These are phyloP conservation scores for Dictyophora rubrovolvata DNA, from an alignment of 768 basidiomycete genomes.

Conservation along the genomic window DNA sequence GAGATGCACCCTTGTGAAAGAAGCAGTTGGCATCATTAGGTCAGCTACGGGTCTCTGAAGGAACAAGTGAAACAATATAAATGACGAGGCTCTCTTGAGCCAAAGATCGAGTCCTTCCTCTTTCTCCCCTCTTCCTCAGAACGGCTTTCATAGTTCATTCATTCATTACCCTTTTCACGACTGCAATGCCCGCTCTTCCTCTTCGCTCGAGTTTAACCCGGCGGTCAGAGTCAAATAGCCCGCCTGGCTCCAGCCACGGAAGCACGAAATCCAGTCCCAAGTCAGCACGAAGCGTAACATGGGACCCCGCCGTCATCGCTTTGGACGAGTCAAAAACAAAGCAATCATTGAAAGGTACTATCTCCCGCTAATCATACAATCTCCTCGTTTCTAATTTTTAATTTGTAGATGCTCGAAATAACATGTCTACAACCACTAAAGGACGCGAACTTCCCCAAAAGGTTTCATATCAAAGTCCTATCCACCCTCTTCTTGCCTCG, in stretches of 20 bases:
- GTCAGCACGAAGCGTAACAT: slow-evolving; percentile 8
- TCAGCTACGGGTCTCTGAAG: too few relatives aligned
- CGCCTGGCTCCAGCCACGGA: not conserved
- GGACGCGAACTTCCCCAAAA: too few relatives aligned
- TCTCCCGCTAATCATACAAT: not conserved
- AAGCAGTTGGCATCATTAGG: too few relatives aligned
- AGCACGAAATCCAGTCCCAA: slow-evolving; percentile 1
- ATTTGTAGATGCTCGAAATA: not conserved
- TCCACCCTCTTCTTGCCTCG: slow-evolving; percentile 1
- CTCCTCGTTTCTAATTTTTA: not conserved
- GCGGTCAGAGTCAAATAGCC: not conserved
- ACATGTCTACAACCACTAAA: too few relatives aligned
- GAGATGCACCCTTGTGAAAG: too few relatives aligned
- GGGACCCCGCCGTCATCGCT: slow-evolving; percentile 8
- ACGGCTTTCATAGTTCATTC: too few relatives aligned
- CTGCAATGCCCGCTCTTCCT: not conserved
- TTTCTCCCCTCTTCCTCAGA: too few relatives aligned
- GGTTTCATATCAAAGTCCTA: not conserved
- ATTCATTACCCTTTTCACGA: not conserved
- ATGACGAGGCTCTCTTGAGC: too few relatives aligned
- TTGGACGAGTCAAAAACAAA: not conserved
- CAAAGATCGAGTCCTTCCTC: too few relatives aligned
- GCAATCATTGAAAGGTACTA: not conserved
- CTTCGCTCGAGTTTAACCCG: not conserved
- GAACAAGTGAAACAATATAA: too few relatives aligned